Percentiles rank a stretch among this genome's conserved stretches.
These are phyloP conservation scores for Populus hybrid DNA, from an alignment of 441 rosid genomes.

Conservation along the genomic window DNA sequence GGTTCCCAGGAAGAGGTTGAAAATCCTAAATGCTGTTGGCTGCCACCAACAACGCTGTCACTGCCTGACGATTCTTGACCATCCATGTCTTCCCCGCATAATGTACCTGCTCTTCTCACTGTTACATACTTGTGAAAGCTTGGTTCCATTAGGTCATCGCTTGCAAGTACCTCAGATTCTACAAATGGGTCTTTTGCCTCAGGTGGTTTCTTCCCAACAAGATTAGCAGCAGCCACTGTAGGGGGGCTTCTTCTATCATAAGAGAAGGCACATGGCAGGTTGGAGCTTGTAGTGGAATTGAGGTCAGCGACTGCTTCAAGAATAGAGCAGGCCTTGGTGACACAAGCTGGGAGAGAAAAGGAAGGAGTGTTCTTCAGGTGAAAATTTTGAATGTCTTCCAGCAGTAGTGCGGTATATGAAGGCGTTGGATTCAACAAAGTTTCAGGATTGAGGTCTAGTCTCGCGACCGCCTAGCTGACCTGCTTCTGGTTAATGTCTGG, in stretches of 20 bases:
- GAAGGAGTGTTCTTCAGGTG: slow-evolving; percentile 53
- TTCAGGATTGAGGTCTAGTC: slow-evolving; percentile 73
- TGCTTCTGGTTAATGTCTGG: slow-evolving; percentile 54
- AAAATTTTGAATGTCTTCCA: slow-evolving; percentile 86
- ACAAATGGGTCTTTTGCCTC: slow-evolving; percentile 54
- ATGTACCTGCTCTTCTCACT: slow-evolving; percentile 44
- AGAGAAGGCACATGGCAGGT: slow-evolving; percentile 29
- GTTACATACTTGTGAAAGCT: slow-evolving; percentile 77
- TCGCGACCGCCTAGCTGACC: slow-evolving; percentile 63
- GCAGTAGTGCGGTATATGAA: slow-evolving; percentile 60
- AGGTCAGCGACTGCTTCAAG: slow-evolving; percentile 88
- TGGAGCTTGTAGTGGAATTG: slow-evolving; percentile 62
- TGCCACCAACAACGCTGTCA: slow-evolving; percentile 51
- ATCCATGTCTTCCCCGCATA: slow-evolving; percentile 46
- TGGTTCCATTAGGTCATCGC: slow-evolving; percentile 72
- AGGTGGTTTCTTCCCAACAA: slow-evolving; percentile 29
- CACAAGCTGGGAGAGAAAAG: slow-evolving; percentile 54
- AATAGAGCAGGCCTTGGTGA: slow-evolving; percentile 78
- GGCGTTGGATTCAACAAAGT: slow-evolving; percentile 40
- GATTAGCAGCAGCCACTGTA: slow-evolving; percentile 11
- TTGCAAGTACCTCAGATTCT: slow-evolving; percentile 54
- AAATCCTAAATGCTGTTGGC: slow-evolving; percentile 41
- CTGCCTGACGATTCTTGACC: slow-evolving; percentile 84
- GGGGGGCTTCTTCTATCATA: slow-evolving; percentile 30
- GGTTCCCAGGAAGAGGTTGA: slow-evolving; percentile 70